Evolutionary conservation across 2,329 filamentous ascomycete genomes (phyloP).

Genomic region (Didymella glomerata): DNA sequence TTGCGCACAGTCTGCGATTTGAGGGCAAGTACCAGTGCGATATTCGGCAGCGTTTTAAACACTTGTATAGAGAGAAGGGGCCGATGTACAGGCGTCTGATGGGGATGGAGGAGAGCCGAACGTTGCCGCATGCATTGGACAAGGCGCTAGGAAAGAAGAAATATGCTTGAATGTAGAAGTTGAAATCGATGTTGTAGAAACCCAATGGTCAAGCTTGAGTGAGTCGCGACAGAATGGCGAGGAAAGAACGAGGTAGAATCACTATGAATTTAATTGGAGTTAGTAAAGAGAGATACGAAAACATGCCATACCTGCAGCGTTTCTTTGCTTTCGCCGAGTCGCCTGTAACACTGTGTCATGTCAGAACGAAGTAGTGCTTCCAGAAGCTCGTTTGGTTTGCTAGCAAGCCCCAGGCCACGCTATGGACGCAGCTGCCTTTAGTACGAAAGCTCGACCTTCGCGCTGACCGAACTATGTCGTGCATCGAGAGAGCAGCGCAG

Average conservation of each 20-base stretch:
- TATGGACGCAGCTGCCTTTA: background rate
- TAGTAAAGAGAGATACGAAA: background rate
- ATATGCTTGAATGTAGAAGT: conserved; percentile 4
- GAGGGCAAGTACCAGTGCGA: conserved; percentile 8
- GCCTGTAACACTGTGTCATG: background rate
- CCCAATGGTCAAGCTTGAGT: background rate
- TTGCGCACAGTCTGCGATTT: conserved; percentile 3
- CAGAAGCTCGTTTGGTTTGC: background rate
- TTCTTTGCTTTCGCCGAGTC: background rate
- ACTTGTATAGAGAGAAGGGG: conserved; percentile 5
- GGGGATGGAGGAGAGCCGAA: conserved; percentile 1
- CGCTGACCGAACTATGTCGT: background rate
- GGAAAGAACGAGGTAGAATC: background rate
- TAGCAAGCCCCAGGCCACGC: background rate
- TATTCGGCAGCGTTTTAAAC: conserved; percentile 1
- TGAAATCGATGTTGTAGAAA: background rate
- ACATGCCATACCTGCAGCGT: background rate
- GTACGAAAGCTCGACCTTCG: background rate
- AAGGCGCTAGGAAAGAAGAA: conserved; percentile 6
- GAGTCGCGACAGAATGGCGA: background rate
- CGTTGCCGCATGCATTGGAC: background rate
- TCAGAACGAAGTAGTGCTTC: background rate
- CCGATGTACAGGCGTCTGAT: conserved; percentile 13
- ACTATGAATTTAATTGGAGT: background rate
- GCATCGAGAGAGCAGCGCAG: conserved; percentile 2